These are phyloP conservation scores for Melanomma pulvis-pyrius DNA, from an alignment of 495 filamentous ascomycete genomes.

Conservation along the genomic window DNA sequence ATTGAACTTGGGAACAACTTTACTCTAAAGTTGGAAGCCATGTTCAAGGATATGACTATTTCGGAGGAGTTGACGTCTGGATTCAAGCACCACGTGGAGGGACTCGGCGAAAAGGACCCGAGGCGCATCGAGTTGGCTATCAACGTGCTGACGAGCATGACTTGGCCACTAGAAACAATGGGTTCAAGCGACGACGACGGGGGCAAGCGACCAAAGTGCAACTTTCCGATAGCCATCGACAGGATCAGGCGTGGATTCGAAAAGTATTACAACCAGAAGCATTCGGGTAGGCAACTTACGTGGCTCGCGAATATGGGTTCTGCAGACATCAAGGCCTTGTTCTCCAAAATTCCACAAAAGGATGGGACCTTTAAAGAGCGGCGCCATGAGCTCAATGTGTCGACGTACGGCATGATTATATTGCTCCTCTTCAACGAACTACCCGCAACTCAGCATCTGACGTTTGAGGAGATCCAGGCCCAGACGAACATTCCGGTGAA, in stretches of 20 bases:
- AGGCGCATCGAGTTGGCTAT: constrained; percentile 77
- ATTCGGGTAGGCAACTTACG: constrained; percentile 82
- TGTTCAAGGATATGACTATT: constrained; percentile 97
- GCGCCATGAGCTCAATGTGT: constrained; percentile 86
- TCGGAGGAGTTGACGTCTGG: constrained; percentile 80
- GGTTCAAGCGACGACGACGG: constrained; percentile 59
- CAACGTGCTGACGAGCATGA: constrained; percentile 85
- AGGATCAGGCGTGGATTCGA: constrained; percentile 82
- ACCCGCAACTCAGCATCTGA: constrained; percentile 62
- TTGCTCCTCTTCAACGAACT: constrained; percentile 87
- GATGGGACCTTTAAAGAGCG: constrained; percentile 70
- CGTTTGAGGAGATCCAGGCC: constrained; percentile 82
- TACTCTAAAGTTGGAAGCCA: constrained; percentile 87
- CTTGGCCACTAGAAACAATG: constrained; percentile 91
- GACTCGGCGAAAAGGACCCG: constrained; percentile 64
- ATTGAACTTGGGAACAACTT: constrained; percentile 92
- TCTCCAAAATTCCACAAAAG: constrained; percentile 66
- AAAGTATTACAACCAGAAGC: constrained; percentile 83
- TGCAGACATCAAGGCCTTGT: constrained; percentile 81
- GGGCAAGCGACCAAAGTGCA: constrained; percentile 55
- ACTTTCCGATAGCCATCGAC: constrained; percentile 76
- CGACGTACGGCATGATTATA: constrained; percentile 91
- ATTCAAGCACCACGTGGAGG: constrained; percentile 70
- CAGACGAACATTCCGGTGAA: constrained; percentile 76
- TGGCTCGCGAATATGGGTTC: constrained; percentile 83